Base-by-base conservation (phyloP, 768 basidiomycete genomes). In the Tulasnella sp. region DNA sequence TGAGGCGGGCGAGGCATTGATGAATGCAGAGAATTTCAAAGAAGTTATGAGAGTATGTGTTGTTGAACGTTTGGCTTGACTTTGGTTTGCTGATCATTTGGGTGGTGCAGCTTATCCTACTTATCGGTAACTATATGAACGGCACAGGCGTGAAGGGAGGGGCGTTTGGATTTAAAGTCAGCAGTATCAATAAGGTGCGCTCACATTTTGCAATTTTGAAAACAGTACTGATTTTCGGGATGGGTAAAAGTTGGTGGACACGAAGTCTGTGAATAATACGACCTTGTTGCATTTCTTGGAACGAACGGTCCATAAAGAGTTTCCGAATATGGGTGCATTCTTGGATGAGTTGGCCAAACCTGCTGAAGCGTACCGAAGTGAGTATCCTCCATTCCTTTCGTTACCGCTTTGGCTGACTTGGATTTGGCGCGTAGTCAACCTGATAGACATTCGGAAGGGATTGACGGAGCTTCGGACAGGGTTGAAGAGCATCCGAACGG, bases 51-150 rank as follows among this genome's bases (percentile, higher is more conserved):
- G 81, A 62, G 90, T 90, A 64, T 59, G 78, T 65, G 3, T 11
- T 2, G n/a, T 43, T 5, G 15, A n/a, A 43, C 27, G 41, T 17
- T 36, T 14, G 17, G 37, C 5, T 41, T 34, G 6, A 4, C 12
- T 17, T 8, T 31, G 17, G 14, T 14, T 2, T 6, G 7, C 49
- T 40, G 27, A 27, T 6, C 19, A 4, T 37, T 25, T 7, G n/a
- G 17, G 9, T 2, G 32, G 4, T 41, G 17, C 52, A 84, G 84
- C 78, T 99, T 39, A 96, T 98, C 62, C 81, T 99, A 12, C 76
- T 93, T 63, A 80, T 99, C 63, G 94, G 94, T 40, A 99, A 99
- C 68, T 99, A 91, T 69, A 92, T 98, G 84, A 99, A 99, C 67
- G 90, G 92, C 5, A 85, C 90, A 52, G 91, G 93, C 53, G 78